Conservation (phyloP, 805 yeast species). For the Cyberlindnera lachancei region DNA sequence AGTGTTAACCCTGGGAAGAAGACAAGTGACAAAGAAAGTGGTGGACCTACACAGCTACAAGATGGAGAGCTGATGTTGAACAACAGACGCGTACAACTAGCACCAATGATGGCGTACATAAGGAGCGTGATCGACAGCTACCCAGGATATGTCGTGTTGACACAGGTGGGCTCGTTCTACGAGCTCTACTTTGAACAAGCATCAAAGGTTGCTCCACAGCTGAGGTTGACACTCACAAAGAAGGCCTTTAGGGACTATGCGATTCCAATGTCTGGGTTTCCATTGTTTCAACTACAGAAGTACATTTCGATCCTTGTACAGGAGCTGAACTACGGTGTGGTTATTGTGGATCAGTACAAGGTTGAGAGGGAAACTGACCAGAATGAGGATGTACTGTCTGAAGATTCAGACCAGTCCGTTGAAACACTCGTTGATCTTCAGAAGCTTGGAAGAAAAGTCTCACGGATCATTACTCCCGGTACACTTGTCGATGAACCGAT, state of each 20-base stretch:
- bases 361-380: constrained; percentile 21
- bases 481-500: constrained; percentile 84
- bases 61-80: too few species aligned
- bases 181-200: constrained; percentile 91
- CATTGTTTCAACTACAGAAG: constrained; percentile 59
- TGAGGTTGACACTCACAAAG: constrained; percentile 66
- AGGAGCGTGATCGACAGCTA: constrained; percentile 36
- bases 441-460: constrained; percentile 56
- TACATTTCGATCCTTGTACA: constrained; percentile 70
- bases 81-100: constrained; percentile 12
- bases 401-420: too few species aligned
- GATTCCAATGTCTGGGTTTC: constrained; percentile 90
- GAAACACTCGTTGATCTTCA: too few species aligned
- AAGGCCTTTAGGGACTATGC: constrained; percentile 36
- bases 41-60: too few species aligned
- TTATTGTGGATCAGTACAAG: constrained; percentile 65
- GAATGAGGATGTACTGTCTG: too few species aligned
- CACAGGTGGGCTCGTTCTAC: constrained; percentile 83
- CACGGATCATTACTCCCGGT: constrained; percentile 86
- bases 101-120: constrained; percentile 30
- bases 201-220: constrained; percentile 53
- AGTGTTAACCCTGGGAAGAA: neutral
- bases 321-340: constrained; percentile 64
- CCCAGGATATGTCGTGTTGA: constrained; percentile 51
- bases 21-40: neutral